A percentile compares a stretch with the other conserved stretches of the same genome.
phyloP scores from a whole-genome alignment of 192 early-diverging fungal species.

The Umbelopsis sp. region DNA sequence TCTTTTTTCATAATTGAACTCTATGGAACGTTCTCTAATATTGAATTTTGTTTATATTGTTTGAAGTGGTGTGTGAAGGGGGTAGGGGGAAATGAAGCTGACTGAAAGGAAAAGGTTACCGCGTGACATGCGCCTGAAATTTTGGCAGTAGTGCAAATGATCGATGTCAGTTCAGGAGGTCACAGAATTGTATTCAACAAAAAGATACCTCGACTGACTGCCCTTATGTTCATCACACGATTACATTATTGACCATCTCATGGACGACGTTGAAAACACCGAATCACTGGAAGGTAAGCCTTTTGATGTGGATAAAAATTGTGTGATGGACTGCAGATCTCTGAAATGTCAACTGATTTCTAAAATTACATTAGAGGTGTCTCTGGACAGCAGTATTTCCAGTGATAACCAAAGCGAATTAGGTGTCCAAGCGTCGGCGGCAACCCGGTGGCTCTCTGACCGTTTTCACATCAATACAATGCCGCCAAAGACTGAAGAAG shows the following conservation, averaged over 20 bases:
- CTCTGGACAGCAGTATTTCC: not conserved
- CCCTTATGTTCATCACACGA: slow-evolving; percentile 11
- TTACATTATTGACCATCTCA: not conserved
- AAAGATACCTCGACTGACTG: not conserved
- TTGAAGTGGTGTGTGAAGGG: not conserved
- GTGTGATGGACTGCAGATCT: too few relatives aligned
- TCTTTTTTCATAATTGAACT: slow-evolving; percentile 20
- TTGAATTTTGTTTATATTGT: not conserved
- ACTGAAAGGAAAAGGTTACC: not conserved
- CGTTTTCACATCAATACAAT: not conserved
- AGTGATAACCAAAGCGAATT: not conserved
- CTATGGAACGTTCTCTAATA: slow-evolving; percentile 16
- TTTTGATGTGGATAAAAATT: too few relatives aligned
- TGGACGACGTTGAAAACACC: slow-evolving; percentile 12
- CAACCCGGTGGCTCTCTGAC: slow-evolving; percentile 4
- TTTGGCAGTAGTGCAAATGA: not conserved
- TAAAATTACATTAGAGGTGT: not conserved
- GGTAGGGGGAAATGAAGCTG: not conserved
- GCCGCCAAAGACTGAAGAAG: not conserved
- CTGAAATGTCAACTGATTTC: not conserved
- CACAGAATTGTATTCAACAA: not conserved
- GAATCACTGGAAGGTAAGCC: not conserved
- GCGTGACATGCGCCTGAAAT: not conserved
- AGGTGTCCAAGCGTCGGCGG: not conserved
- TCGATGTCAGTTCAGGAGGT: not conserved